These are phyloP conservation scores for Notholithocarpus densiflorus DNA, from an alignment of 306 rosid genomes.

Conservation along the genomic window DNA sequence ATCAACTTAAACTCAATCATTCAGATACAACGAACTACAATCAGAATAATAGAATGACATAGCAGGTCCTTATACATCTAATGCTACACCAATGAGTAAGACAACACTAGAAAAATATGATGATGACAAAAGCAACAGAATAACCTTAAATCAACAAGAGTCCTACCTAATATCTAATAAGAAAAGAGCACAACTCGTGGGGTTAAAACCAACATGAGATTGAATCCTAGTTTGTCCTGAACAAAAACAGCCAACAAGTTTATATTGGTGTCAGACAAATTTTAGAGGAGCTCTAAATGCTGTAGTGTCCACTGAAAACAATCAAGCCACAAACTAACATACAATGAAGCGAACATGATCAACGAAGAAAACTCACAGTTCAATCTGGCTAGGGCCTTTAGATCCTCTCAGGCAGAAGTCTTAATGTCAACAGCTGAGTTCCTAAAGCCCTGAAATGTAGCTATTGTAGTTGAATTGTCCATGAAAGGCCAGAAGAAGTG, in stretches of 20 bases:
- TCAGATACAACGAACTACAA: constrained; percentile 32
- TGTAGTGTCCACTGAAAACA: constrained; percentile 28
- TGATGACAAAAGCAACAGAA: constrained; percentile 25
- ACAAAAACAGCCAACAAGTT: constrained; percentile 25
- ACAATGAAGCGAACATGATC: constrained; percentile 18
- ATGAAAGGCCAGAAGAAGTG: constrained; percentile 53
- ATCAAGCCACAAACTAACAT: constrained; percentile 15
- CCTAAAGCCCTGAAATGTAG: constrained; percentile 36
- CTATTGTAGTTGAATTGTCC: constrained; percentile 24
- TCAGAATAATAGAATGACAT: constrained; percentile 28
- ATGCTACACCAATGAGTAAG: constrained; percentile 36
- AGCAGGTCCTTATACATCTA: constrained; percentile 50
- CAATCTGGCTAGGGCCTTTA: constrained; percentile 44
- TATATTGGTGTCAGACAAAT: constrained; percentile 44
- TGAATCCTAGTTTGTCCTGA: constrained; percentile 33
- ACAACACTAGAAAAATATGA: constrained; percentile 49
- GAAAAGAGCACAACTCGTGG: constrained; percentile 26
- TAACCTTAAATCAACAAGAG: constrained; percentile 36
- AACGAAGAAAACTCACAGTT: constrained; percentile 68
- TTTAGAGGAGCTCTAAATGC: constrained; percentile 51
- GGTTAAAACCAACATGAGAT: constrained; percentile 35
- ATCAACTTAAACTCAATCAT: constrained; percentile 37
- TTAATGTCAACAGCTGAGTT: constrained; percentile 49
- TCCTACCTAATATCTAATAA: constrained; percentile 45
- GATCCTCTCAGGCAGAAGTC: constrained; percentile 60